Base-by-base conservation (phyloP, 2,329 filamentous ascomycete genomes). In the Sporothrix luriei region DNA sequence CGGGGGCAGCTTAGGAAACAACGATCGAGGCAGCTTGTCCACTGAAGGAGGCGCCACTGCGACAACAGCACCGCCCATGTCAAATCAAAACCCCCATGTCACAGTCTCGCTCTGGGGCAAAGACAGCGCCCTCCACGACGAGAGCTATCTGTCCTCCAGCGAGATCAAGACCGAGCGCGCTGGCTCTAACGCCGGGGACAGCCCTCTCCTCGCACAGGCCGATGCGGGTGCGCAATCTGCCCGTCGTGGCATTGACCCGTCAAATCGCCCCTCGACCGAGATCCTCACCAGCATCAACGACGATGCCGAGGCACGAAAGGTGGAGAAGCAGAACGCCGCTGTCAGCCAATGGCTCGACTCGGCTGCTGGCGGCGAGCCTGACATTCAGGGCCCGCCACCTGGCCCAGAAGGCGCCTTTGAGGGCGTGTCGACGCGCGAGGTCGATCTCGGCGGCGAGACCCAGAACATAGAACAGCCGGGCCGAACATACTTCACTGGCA, bases 81-180 rank as follows among this genome's bases (percentile, higher is more conserved):
- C 79, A 43, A 76, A 78, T 24, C 82, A 81, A 71, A 87, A 86
- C 74, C 85, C 86, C 7, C 81, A 82, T 38, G 84, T 88, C 24
- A 86, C 82, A 6, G 84, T 88, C 62, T 88, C 86, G 1, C 78
- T 85, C 72, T 88, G 84, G 83, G 84, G 82, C 59, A 81, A 79
- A 71, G 84, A 80, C 66, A 74, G 77, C 54, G 75, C 57, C 14
- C 52, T 65, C 59, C 65, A 66, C 3, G 61, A 71, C 19, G 71
- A 72, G 52, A 57, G 71, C 74, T 26, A 69, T 33, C 59, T 68
- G n/a, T 66, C 68, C 14, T 38, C 70, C 24, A 79, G 80, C 62
- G 62, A 69, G 48, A 61, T 68, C 68, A 68, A 64, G 64, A 69
- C 70, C 0, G 68, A 68, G 33, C 51, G 65, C n/a, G 64, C 57